Conservation (phyloP, 192 early-diverging fungal species). For the Coemansia sp. region DNA sequence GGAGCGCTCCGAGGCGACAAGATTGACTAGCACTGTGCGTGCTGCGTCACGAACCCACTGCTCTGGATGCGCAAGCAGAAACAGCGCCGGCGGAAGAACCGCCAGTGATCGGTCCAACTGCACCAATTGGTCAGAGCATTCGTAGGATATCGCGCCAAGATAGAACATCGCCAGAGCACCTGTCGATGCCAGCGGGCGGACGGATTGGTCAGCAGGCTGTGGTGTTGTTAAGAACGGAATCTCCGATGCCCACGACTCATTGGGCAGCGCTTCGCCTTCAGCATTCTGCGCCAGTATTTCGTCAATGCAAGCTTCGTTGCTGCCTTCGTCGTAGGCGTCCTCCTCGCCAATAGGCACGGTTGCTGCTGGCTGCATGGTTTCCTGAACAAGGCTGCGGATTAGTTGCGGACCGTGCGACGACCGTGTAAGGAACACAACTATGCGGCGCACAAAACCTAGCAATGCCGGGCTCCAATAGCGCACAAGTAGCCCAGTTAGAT, state of each 20-base stretch:
- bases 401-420: slow-evolving; percentile 36
- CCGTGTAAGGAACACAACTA: slow-evolving; percentile 47
- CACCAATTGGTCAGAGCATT: slow-evolving; percentile 26
- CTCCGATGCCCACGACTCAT: slow-evolving; percentile 39
- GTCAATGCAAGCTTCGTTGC: neutral
- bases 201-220: neutral
- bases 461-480: slow-evolving; percentile 26
- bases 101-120: slow-evolving; percentile 18
- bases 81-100: slow-evolving; percentile 30
- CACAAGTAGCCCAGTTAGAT: slow-evolving; percentile 28
- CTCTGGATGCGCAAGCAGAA: slow-evolving; percentile 44
- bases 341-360: slow-evolving; percentile 15
- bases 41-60: slow-evolving; percentile 46
- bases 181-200: slow-evolving; percentile 23
- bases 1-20: slow-evolving; percentile 35
- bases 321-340: neutral
- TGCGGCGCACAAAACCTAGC: slow-evolving; percentile 34
- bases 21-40: slow-evolving; percentile 39
- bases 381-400: slow-evolving; percentile 23
- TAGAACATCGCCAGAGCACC: slow-evolving; percentile 40
- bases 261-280: slow-evolving; percentile 4
- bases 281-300: slow-evolving; percentile 12
- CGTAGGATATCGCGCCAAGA: slow-evolving; percentile 45
- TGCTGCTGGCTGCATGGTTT: slow-evolving; percentile 25
- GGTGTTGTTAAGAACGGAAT: slow-evolving; percentile 17